Percentiles rank a stretch among this genome's conserved stretches.
phyloP scores from a whole-genome alignment of 1,139 yeast species.

The Magnusiomyces tetraspermus region DNA sequence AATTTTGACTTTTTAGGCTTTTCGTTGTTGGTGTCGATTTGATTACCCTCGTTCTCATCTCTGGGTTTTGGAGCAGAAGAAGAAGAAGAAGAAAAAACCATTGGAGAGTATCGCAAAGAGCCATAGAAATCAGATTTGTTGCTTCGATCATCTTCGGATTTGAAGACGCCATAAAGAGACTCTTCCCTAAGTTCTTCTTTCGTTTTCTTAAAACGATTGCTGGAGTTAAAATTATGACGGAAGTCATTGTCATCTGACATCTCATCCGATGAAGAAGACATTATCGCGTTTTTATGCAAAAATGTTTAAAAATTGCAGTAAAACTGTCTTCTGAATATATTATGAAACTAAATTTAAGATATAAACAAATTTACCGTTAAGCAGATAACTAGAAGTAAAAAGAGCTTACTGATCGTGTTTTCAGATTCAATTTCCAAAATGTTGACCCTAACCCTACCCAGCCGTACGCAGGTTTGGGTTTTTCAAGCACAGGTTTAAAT shows the following conservation, averaged over 20 bases:
- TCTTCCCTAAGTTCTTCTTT: constrained; percentile 4
- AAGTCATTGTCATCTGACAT: not conserved
- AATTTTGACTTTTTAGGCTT: not conserved
- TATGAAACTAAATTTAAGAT: too few species aligned
- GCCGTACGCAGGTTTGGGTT: too few species aligned
- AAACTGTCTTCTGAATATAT: not conserved
- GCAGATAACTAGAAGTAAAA: too few species aligned
- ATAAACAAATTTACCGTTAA: too few species aligned
- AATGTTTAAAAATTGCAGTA: not conserved
- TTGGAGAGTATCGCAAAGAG: not conserved
- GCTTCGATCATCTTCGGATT: not conserved
- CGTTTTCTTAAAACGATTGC: not conserved
- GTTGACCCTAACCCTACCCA: too few species aligned
- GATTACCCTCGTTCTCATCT: not conserved
- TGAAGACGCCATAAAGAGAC: constrained; percentile 3
- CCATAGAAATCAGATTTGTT: constrained; percentile 4
- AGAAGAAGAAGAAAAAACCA: constrained; percentile 1
- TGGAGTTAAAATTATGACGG: not conserved
- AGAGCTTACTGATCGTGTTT: too few species aligned
- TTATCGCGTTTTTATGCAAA: not conserved
- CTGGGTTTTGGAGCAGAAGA: not conserved
- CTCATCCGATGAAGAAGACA: constrained; percentile 6
- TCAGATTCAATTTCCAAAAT: too few species aligned
- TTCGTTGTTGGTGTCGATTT: not conserved
- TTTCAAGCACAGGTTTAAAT: too few species aligned